Evolutionary conservation across 2,329 filamentous ascomycete species (phyloP), one percentile per base, ranked within the genome.

Genomic region (Lasiodiplodia sp.): DNA sequence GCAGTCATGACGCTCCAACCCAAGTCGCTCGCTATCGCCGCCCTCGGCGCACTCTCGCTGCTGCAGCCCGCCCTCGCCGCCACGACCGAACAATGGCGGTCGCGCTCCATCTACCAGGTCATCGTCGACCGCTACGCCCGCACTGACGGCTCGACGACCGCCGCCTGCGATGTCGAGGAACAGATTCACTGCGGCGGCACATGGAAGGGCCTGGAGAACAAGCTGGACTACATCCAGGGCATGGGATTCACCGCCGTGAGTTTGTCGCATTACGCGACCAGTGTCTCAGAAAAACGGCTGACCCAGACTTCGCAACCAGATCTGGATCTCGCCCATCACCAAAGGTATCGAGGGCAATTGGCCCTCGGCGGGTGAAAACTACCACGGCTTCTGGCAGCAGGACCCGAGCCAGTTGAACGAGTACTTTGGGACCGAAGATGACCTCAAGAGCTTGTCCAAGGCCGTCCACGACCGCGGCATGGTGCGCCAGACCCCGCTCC

Each of bases 341-440:
- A 72, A 75, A 28, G 78, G n/a, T 28, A 66, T 72, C 37, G 69
- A 69, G 68, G 70, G 71, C 58, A 72, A 49, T 8, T 64, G 60
- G 60, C 10, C 16, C 10, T 34, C 31, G 2, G 81, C 81, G 65
- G 80, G 81, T 21, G 79, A 80, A 68, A 82, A 82, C 38, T 86
- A 86, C 71, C 84, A 86, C 71, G 84, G 84, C 25, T 86, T 85
- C 72, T 85, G 83, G 83, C 79, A 79, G 0, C 73, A 82, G 69
- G 79, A 87, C 70, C 74, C 87, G 16, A 82, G 86, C 69, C 69
- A 75, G 0, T 69, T 87, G 52, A 87, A 87, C 72, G 74, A 77
- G 3, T 81, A 85, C 69, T 86, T 85, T 68, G 85, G 85, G 4
- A 82, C 80, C 14, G 77, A 76, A 31, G 77, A 80, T 37, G 84